These are phyloP conservation scores for Dacryopinax primogenitus DNA, from an alignment of 768 basidiomycete species.

Conservation along the genomic window DNA sequence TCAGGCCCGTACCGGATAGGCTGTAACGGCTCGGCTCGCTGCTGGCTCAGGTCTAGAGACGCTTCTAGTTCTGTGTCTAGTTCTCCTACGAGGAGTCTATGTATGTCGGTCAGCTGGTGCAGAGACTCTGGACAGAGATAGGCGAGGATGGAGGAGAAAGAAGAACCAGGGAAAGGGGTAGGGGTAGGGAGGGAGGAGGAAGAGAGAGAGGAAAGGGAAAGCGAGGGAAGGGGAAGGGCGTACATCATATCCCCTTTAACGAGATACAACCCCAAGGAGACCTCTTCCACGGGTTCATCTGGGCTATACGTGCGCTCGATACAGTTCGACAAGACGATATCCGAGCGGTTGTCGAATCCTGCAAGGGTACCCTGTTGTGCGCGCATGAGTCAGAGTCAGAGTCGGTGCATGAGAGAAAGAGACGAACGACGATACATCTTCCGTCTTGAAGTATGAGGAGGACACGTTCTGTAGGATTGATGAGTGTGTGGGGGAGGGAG, in stretches of 20 bases:
- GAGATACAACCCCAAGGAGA: constrained; percentile 86
- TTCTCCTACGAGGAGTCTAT: constrained; percentile 32
- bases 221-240: constrained; percentile 28
- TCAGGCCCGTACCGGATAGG: constrained; percentile 48
- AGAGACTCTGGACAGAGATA: background rate
- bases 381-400: background rate
- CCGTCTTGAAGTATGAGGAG: constrained; percentile 93
- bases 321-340: constrained; percentile 86
- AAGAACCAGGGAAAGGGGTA: background rate
- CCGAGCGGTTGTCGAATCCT: constrained; percentile 90
- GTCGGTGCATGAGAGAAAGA: background rate
- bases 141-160: background rate
- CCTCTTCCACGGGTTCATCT: constrained; percentile 89
- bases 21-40: constrained; percentile 79
- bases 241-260: constrained; percentile 98
- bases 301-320: constrained; percentile 85
- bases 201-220: background rate
- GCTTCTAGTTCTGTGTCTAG: constrained; percentile 60
- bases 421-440: constrained; percentile 75
- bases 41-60: constrained; percentile 60
- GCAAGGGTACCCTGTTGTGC: constrained; percentile 63
- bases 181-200: background rate
- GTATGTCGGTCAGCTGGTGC: background rate
- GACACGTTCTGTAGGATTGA: constrained; percentile 52
- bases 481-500: background rate